phyloP scores from a whole-genome alignment of 2,329 filamentous ascomycete species.

The Colletotrichum liaoningense region DNA sequence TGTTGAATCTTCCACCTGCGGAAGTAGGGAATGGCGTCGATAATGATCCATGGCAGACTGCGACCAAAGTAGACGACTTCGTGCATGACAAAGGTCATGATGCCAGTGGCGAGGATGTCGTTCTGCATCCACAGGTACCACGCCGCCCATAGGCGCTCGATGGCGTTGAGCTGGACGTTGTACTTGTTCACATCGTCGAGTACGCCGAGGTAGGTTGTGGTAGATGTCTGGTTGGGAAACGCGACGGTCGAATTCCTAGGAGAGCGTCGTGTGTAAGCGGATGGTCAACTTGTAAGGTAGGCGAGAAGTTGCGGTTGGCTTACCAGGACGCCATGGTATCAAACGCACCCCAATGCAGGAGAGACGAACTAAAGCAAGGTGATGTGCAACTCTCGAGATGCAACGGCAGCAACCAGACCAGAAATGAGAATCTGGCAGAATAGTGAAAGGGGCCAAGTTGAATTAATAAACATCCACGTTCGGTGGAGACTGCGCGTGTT shows the following conservation, averaged over 20 bases:
- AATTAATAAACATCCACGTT: conserved; percentile 2
- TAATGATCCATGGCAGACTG: conserved; percentile 89
- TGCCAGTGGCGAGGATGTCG: conserved; percentile 93
- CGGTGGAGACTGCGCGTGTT: conserved; percentile 11
- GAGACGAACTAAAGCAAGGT: neutral
- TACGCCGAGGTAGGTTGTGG: conserved; percentile 65
- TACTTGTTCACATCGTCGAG: conserved; percentile 74
- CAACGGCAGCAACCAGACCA: neutral
- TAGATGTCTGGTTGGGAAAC: conserved; percentile 56
- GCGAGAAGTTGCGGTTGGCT: neutral
- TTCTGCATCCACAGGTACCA: conserved; percentile 99
- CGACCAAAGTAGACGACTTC: conserved; percentile 95
- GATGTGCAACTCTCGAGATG: neutral
- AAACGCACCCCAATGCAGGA: neutral
- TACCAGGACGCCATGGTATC: conserved; percentile 30
- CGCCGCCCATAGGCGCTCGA: conserved; percentile 91
- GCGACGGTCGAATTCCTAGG: conserved; percentile 63
- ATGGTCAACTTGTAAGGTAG: neutral
- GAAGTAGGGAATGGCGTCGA: conserved; percentile 90
- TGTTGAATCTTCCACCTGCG: conserved; percentile 95
- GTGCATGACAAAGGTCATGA: conserved; percentile 97
- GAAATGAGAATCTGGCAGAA: too few relatives aligned
- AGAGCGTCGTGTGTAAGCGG: conserved; percentile 25
- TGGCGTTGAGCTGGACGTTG: conserved; percentile 87
- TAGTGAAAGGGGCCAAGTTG: neutral